Evolutionary conservation across 2,329 filamentous ascomycete species (phyloP), one percentile per base, ranked within the genome.

Genomic region (Graphilbum ipis-grandicollis): DNA sequence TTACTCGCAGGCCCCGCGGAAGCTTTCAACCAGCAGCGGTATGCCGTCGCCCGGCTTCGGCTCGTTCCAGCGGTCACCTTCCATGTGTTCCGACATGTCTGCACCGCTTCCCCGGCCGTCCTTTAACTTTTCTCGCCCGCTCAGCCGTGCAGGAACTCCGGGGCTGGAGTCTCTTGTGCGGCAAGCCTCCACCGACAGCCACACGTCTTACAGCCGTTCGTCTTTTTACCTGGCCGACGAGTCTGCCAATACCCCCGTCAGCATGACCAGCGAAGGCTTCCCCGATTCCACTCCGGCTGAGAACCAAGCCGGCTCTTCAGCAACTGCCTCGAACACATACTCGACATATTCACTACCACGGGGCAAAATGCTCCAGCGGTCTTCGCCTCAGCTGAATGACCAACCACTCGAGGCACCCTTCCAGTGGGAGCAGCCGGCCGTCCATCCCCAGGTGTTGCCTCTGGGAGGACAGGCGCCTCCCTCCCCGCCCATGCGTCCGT

Each of bases 101-200:
- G 66, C 68, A 32, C 67, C 55, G 9, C 50, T 85, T 26, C 73
- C 77, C 12, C 71, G 78, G 14, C 80, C 84, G 1, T 74, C 80
- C 0, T 88, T 92, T 58, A 96, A 98, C 56, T 96, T 96, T 54
- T 96, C 90, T 1, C 71, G 90, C 31, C 90, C 90, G 0, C 59
- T 93, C 42, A 94, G 88, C 54, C 68, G 78, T 50, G 70, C 75
- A 41, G 74, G 73, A 42, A 75, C 68, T 12, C 71, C 71, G 14
- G 58, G 50, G 32, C 58, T 66, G 46, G 71, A 78, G n/a, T 54
- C 59, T 31, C 72, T 74, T 34, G 63, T 65, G 9, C 63, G 74
- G 26, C 73, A 79, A 50, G 62, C 70, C 8, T 79, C 75, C 17
- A 72, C 66, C 5, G 76, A 81, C 47, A 79, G 74, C 48, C 75